phyloP scores from a whole-genome alignment of 257 asterid genomes.

The Solanum chiquidenum region DNA sequence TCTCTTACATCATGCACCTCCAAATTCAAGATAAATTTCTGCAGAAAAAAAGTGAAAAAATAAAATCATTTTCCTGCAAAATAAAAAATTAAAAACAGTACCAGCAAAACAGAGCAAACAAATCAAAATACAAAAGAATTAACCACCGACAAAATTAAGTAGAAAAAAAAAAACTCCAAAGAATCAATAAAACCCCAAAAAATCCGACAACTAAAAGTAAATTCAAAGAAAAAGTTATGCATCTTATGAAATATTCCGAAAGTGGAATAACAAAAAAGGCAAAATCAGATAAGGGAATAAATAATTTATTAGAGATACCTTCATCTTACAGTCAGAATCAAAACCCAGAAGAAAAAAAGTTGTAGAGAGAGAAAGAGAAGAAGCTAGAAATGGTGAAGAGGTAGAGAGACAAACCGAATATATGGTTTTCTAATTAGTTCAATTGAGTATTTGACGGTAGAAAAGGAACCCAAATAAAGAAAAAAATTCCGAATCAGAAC shows the following conservation, averaged over 20 bases:
- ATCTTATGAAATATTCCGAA: not conserved
- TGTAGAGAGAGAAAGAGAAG: not conserved
- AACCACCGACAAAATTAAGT: not conserved
- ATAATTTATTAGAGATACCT: not conserved
- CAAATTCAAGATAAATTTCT: conserved; percentile 70
- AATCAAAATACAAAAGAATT: not conserved
- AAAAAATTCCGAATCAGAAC: conserved; percentile 10
- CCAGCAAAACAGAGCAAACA: not conserved
- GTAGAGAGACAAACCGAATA: conserved; percentile 21
- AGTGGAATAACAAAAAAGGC: not conserved
- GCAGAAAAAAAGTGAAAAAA: not conserved
- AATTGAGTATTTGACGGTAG: not conserved
- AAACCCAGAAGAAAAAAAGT: not conserved
- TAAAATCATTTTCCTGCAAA: not conserved
- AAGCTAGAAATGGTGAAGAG: not conserved
- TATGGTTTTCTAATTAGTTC: conserved; percentile 2
- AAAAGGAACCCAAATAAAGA: not conserved
- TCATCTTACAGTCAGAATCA: not conserved
- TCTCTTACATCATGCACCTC: conserved; percentile 56
- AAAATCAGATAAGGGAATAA: not conserved
- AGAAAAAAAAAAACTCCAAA: not conserved
- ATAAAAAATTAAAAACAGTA: not conserved
- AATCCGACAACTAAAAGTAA: not conserved
- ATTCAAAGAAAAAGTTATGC: not conserved
- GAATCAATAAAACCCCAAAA: not conserved